Conservation (phyloP, 1,284 basidiomycete genomes). For the Agaricales sp. region DNA sequence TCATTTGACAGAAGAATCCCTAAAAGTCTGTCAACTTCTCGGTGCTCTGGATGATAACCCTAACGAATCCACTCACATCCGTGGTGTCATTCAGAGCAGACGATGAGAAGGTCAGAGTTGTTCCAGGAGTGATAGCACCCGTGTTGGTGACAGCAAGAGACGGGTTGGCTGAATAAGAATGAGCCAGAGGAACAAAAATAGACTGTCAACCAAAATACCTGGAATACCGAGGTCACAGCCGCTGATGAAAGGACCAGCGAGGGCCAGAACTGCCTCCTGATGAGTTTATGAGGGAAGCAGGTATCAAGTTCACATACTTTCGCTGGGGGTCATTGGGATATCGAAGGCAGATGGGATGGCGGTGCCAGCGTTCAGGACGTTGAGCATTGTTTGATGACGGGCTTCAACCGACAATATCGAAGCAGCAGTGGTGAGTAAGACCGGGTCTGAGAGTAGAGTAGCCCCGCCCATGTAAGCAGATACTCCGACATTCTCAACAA, state of each 20-base stretch:
- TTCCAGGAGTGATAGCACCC: conserved; percentile 42
- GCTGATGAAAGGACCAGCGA: conserved; percentile 64
- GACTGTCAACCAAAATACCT: conserved; percentile 24
- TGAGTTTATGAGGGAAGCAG: neutral
- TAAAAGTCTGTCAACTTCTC: conserved; percentile 16
- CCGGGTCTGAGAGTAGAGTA: conserved; percentile 51
- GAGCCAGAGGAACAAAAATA: conserved; percentile 2
- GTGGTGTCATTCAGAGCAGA: conserved; percentile 42
- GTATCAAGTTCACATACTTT: conserved; percentile 31
- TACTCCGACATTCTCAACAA: conserved; percentile 76
- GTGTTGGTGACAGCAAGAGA: conserved; percentile 56
- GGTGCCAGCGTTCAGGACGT: conserved; percentile 51
- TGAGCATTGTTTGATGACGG: conserved; percentile 71
- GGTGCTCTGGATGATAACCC: neutral
- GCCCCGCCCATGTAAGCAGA: conserved; percentile 74
- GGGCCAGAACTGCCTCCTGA: conserved; percentile 42
- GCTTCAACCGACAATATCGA: conserved; percentile 77
- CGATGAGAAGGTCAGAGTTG: conserved; percentile 50
- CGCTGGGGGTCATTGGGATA: conserved; percentile 52
- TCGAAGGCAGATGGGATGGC: conserved; percentile 65
- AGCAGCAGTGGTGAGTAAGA: conserved; percentile 57
- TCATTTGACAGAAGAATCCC: conserved; percentile 67
- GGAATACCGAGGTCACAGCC: conserved; percentile 59
- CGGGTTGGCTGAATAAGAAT: conserved; percentile 38
- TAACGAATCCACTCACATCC: conserved; percentile 25